Base-by-base conservation (phyloP, 176 grass and related monocot species). In the Neostapfia colusana region DNA sequence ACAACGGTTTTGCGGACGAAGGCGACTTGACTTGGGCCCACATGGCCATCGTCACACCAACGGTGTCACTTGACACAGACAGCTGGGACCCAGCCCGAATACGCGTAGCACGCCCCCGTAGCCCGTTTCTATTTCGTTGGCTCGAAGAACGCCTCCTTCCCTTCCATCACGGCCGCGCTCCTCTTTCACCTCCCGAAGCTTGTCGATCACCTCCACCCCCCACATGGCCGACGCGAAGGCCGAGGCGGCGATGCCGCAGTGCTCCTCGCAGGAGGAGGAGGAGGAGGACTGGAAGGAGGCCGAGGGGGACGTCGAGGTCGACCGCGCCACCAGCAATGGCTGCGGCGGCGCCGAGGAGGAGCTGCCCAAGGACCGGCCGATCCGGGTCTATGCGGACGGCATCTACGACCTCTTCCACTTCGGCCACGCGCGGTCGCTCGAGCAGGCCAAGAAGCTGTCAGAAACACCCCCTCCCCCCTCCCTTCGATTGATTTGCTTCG, bases 401-500 rank as follows among this genome's bases (percentile, higher is more conserved):
- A 96, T 96, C 70, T 96, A 96, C 82, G 93, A 92, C 81, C 93
- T 96, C 74, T 92, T 96, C 82, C 93, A 96, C 74, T 96, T 96
- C 86, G 93, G 93, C 51, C 93, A 96, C 76, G 93, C 93, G 40
- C 73, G 74, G 61, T 96, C 89, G 28, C 93, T 96, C 25, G 93
- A 96, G 80, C 93, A 96, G 80, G 93, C 93, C 25, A 96, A 96
- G 89, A 89, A 77, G 74, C 45, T 62, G 93, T 96, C 74, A 87
- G 84, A 18, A 28, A 17, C 41, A 34, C 36, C 46, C 21, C 15
- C 24, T 8, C 12, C 57, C 6, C 15, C 31, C 2, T 31, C 31
- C 48, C 55, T n/a, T 20, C n/a, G 25, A 20, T 69, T 21, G 44
- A 26, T 50, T 39, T 73, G 24, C 54, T 48, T 80, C 60, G 66